These are phyloP conservation scores for Sphaerosporella brunnea DNA, from an alignment of 495 filamentous ascomycete species.

Conservation along the genomic window DNA sequence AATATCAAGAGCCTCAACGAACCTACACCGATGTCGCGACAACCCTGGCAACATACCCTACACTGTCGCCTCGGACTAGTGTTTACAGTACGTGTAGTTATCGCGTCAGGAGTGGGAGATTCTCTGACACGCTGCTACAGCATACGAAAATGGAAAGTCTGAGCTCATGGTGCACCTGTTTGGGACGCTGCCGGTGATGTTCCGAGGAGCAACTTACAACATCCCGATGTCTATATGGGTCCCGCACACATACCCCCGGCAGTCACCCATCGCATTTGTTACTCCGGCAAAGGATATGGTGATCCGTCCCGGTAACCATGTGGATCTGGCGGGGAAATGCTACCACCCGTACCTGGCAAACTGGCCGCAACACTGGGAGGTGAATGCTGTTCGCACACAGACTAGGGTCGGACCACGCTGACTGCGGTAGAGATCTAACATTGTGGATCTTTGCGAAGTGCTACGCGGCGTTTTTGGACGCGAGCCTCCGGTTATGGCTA, in stretches of 20 bases:
- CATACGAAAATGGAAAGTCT: conserved; percentile 73
- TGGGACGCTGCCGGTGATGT: conserved; percentile 72
- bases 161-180: conserved; percentile 73
- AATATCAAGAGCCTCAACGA: conserved; percentile 81
- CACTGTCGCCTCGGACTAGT: conserved; percentile 76
- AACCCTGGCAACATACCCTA: conserved; percentile 62
- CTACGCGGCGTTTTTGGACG: conserved; percentile 79
- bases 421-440: conserved; percentile 49
- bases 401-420: conserved; percentile 5
- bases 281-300: conserved; percentile 77
- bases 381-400: conserved; percentile 24
- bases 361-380: conserved; percentile 82
- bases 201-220: conserved; percentile 75
- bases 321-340: conserved; percentile 80
- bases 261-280: conserved; percentile 73
- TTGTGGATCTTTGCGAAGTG: conserved; percentile 64
- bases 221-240: conserved; percentile 91
- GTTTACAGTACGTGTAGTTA: conserved; percentile 63
- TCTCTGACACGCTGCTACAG: conserved; percentile 31
- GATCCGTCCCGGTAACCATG: conserved; percentile 79
- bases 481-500: conserved; percentile 76
- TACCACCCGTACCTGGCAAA: conserved; percentile 90
- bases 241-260: conserved; percentile 76
- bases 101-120: neutral
- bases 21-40: conserved; percentile 83